Conservation (phyloP, 768 basidiomycete genomes). For the Hortiboletus campestris region DNA sequence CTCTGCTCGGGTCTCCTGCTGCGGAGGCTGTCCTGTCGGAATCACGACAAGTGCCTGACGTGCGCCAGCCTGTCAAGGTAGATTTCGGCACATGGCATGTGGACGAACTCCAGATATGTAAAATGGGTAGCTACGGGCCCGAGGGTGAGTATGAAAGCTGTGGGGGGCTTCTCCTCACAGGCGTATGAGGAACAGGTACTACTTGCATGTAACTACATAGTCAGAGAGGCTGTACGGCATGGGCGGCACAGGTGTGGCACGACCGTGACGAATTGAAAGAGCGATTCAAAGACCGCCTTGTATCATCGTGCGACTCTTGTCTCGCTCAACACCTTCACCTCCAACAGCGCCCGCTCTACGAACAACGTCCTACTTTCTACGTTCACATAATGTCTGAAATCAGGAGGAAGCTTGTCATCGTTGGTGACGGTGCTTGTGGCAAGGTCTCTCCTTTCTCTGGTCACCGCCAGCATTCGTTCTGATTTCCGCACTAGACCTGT, state of each 20-base stretch:
- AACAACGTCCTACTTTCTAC: constrained; percentile 34
- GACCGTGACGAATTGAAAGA: constrained; percentile 30
- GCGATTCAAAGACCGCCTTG: constrained; percentile 35
- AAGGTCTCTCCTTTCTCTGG: constrained; percentile 54
- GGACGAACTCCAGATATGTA: constrained; percentile 60
- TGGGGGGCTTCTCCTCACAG: constrained; percentile 15
- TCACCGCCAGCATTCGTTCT: constrained; percentile 13
- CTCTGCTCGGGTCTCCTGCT: constrained; percentile 33
- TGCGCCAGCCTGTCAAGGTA: constrained; percentile 32
- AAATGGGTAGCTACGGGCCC: constrained; percentile 65
- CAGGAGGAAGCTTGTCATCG: constrained; percentile 97
- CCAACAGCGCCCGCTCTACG: constrained; percentile 36
- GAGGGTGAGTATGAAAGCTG: constrained; percentile 62
- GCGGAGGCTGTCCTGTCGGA: constrained; percentile 6
- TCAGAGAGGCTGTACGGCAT: constrained; percentile 14
- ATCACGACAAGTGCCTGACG: neutral
- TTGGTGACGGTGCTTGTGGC: constrained; percentile 97
- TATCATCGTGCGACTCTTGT: constrained; percentile 40
- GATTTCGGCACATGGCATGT: constrained; percentile 55
- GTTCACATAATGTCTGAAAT: constrained; percentile 84
- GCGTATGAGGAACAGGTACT: neutral
- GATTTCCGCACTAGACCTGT: constrained; percentile 61
- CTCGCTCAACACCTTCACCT: constrained; percentile 38
- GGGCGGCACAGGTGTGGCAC: constrained; percentile 34
- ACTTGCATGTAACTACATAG: neutral